Evolutionary conservation across 2,329 filamentous ascomycete genomes (phyloP), one percentile per base, ranked within the genome.

Genomic region (Fusarium circinatum): DNA sequence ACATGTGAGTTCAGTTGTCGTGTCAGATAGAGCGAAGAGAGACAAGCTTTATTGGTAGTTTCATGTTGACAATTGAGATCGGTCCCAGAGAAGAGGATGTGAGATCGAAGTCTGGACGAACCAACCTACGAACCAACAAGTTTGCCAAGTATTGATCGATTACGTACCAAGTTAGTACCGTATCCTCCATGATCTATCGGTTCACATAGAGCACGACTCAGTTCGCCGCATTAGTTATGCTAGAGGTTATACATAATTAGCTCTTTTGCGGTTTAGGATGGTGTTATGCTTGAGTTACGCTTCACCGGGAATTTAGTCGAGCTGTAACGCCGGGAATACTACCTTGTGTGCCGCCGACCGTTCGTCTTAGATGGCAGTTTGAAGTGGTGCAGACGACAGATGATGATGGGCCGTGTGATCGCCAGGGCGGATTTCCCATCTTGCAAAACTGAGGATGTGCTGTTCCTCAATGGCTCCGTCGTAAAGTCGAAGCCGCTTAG

Each of bases 321-420:
- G 30, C 26, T 62, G 55, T 47, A 59, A 74, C 68, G 44, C 52
- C 52, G 62, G 70, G 38, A 63, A 71, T 54, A 68, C 57, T 51
- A 49, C 62, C 30, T 32, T 59, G n/a, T 45, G 48, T 58, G 15
- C 41, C 49, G 41, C 54, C 69, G 52, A 63, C 36, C 30, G 45
- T 15, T 52, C 48, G 32, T 58, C 56, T 44, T 30, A 20, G 36
- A 65, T 45, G 38, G 56, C 24, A 47, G 28, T 34, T 34, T 42
- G 30, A 42, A 57, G 51, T n/a, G 45, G 62, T 47, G 48, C 55
- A 60, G 39, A 56, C 26, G n/a, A 36, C 66, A 38, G 28, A 44
- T 70, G 36, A 62, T 39, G 58, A 74, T 74, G 36, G 63, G 39
- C 55, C 41, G 34, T 56, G 51, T 11, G 71, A 69, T 72, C 56